Percentiles rank a stretch among this genome's conserved stretches.
Conservation (phyloP, 2,329 filamentous ascomycete genomes). For the Aspergillus sojae region DNA sequence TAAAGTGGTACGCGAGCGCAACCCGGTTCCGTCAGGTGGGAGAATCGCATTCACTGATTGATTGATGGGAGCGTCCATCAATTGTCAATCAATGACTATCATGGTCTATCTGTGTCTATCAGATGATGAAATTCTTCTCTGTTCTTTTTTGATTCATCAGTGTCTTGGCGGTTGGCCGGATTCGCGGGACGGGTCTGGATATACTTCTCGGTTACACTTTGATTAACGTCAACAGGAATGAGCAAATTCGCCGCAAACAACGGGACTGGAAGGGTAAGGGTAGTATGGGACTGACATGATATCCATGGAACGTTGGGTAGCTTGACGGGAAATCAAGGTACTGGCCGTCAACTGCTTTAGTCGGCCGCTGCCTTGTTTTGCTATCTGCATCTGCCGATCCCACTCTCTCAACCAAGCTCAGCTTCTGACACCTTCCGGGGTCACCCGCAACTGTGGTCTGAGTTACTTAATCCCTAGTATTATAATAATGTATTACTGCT, state of each 20-base stretch:
- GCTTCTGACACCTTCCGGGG: neutral
- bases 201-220: neutral
- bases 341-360: neutral
- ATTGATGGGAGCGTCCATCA: neutral
- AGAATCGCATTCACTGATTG: neutral
- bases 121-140: neutral
- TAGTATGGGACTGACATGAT: neutral
- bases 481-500: neutral
- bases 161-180: neutral
- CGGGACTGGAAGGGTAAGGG: neutral
- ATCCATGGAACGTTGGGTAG: neutral
- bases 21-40: neutral
- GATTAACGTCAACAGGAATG: neutral
- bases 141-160: neutral
- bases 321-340: neutral
- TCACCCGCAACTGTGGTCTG: neutral
- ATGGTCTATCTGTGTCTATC: neutral
- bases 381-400: slow-evolving; percentile 1
- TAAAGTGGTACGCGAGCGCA: neutral
- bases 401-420: neutral
- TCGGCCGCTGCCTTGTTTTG: neutral
- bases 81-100: neutral
- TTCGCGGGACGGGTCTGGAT: neutral
- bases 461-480: neutral
- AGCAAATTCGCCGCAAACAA: neutral